A percentile compares a stretch with the other conserved stretches of the same genome.
phyloP scores from a whole-genome alignment of 306 rosid species.

The Acacia melanoxylon region DNA sequence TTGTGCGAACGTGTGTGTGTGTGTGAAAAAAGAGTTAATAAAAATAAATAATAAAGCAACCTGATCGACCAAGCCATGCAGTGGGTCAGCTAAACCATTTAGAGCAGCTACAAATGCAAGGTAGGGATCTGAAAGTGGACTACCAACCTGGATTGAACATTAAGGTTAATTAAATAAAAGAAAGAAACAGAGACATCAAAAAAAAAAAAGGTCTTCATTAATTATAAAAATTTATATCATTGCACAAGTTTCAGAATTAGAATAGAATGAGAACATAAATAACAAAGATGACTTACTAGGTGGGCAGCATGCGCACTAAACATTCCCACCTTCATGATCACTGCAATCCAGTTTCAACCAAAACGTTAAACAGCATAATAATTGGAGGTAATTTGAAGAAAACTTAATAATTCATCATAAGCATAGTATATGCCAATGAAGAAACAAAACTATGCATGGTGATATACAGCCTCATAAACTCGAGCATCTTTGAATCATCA shows the following conservation, averaged over 20 bases:
- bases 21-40: not conserved
- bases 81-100: constrained; percentile 97
- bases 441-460: constrained; percentile 86
- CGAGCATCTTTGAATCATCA: constrained; percentile 81
- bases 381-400: constrained; percentile 3
- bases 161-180: constrained; percentile 24
- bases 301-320: constrained; percentile 97
- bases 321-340: constrained; percentile 99
- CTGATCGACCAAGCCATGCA: constrained; percentile 99
- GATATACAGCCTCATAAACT: constrained; percentile 94
- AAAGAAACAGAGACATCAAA: constrained; percentile 18
- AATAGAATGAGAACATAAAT: not conserved
- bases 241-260: constrained; percentile 16
- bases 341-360: constrained; percentile 50
- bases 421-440: not conserved
- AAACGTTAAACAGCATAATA: constrained; percentile 16
- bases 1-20: not conserved
- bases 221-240: not conserved
- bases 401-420: constrained; percentile 19
- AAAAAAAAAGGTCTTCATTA: constrained; percentile 14
- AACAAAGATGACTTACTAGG: constrained; percentile 58
- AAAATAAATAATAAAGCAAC: constrained; percentile 42
- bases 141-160: constrained; percentile 66
- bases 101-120: constrained; percentile 96
- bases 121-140: too few relatives aligned